These are phyloP conservation scores for Puccinia novopanici DNA, from an alignment of 1,284 basidiomycete species.

Conservation along the genomic window DNA sequence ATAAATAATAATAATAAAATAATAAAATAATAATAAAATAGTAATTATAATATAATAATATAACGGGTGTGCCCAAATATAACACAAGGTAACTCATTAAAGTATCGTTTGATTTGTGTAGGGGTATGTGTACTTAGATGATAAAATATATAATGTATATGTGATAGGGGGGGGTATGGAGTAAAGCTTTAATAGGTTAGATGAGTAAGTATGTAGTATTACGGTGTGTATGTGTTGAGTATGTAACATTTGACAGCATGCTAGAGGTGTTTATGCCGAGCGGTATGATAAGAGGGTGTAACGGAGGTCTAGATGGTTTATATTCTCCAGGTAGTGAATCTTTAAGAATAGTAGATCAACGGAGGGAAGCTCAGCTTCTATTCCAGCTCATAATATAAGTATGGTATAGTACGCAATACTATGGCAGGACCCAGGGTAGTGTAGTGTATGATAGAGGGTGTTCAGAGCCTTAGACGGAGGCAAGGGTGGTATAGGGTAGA, in stretches of 20 bases:
- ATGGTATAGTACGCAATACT: background rate
- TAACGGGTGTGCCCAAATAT: slow-evolving; percentile 8
- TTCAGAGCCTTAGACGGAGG: slow-evolving; percentile 1
- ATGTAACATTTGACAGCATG: slow-evolving; percentile 8
- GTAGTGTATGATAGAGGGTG: slow-evolving; percentile 14
- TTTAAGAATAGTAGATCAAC: slow-evolving; percentile 12
- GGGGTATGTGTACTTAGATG: slow-evolving; percentile 14
- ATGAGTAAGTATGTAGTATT: slow-evolving; percentile 17
- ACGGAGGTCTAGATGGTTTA: slow-evolving; percentile 17
- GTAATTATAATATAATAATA: slow-evolving; percentile 13
- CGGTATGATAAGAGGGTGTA: slow-evolving; percentile 10
- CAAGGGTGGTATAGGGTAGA: slow-evolving; percentile 7
- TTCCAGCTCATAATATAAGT: slow-evolving; percentile 6
- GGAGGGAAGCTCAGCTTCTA: slow-evolving; percentile 13
- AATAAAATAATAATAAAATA: slow-evolving; percentile 14
- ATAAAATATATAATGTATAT: slow-evolving; percentile 6
- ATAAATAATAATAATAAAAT: slow-evolving; percentile 21
- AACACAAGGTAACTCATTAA: slow-evolving; percentile 17
- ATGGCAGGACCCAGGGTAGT: background rate
- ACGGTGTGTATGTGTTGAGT: background rate
- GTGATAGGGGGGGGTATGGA: background rate
- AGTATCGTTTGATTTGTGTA: slow-evolving; percentile 12
- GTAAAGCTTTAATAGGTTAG: background rate
- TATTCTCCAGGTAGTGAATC: slow-evolving; percentile 1
- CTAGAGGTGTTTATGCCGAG: background rate